Evolutionary conservation across 163 green algal genomes (phyloP).

Genomic region (Coccomyxa subellipsoidea): DNA sequence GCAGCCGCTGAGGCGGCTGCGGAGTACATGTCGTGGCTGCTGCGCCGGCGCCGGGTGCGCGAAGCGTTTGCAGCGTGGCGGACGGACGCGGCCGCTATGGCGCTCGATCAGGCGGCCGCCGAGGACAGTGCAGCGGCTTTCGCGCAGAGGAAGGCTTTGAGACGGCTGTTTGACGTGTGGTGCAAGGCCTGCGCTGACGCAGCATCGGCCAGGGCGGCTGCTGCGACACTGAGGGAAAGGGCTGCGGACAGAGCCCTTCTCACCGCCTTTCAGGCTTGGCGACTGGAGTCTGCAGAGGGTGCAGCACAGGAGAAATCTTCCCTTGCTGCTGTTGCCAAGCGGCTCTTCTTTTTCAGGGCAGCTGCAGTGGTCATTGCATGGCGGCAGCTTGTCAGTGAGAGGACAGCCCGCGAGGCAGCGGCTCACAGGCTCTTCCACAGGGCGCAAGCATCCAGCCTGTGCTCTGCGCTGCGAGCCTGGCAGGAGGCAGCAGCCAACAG

Average conservation of each 20-base stretch:
- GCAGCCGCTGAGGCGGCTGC: too few relatives aligned
- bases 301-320: neutral
- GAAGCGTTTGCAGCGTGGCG: neutral
- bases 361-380: neutral
- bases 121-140: neutral
- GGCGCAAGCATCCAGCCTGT: too few relatives aligned
- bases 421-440: neutral
- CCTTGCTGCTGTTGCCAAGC: neutral
- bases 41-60: neutral
- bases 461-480: too few relatives aligned
- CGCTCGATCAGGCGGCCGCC: neutral
- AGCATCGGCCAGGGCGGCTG: neutral
- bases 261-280: neutral
- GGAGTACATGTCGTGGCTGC: neutral
- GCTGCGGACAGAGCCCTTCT: neutral
- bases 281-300: neutral
- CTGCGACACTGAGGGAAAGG: neutral
- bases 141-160: neutral
- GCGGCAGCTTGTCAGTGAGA: neutral
- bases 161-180: neutral
- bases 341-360: too few relatives aligned
- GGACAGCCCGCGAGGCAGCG: neutral
- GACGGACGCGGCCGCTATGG: neutral
- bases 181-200: neutral
- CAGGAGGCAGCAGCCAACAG: too few relatives aligned